Base-by-base conservation (phyloP, 1,139 yeast species). In the Wickerhamomyces sp. region DNA sequence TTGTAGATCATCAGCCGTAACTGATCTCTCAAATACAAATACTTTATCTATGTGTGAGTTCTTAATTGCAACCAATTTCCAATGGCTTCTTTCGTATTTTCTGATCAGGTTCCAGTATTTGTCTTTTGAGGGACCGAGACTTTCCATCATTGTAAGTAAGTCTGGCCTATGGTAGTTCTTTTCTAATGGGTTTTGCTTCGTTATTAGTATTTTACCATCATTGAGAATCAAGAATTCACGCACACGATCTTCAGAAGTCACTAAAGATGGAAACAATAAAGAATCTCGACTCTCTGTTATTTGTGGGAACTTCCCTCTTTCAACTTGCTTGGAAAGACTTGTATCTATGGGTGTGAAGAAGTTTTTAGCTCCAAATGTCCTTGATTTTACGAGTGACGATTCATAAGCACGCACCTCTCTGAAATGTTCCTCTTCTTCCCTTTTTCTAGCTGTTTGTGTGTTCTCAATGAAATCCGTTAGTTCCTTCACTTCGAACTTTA, bases 371-470 rank as follows among this genome's bases (percentile, higher is more conserved):
- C 64, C 74, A 18, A 78, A 49, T 0, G 76, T 60, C 26, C 73
- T 59, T 7, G 75, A 67, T 17, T 63, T 52, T 12, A 43, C 46
- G 61, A 37, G 74, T 65, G 76, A 80, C 3, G 41, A 76, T 39
- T 77, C 82, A 49, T 63, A 76, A 1, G 84, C 81, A 36, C 70
- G 68, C 28, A 66, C 55, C 39, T 72, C 74, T 33, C 78, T 66
- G 50, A 74, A 74, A 36, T 64, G 54, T 29, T 65, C 67, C 41
- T 74, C 76, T 25, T 69, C 71, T 14, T 63, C 65, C 17, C 51
- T 39, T 21, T 68, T 68, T 35, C 60, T 64, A 26, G 65, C 63
- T 19, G 58, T 56, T 41, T 72, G 72, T 2, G 79, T 74, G 10
- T 63, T 60, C 39, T 67, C 60, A 35, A 80, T 61, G 38, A 71